Evolutionary conservation across 2,329 filamentous ascomycete species (phyloP).

Genomic region (Pseudogymnoascus sp.): DNA sequence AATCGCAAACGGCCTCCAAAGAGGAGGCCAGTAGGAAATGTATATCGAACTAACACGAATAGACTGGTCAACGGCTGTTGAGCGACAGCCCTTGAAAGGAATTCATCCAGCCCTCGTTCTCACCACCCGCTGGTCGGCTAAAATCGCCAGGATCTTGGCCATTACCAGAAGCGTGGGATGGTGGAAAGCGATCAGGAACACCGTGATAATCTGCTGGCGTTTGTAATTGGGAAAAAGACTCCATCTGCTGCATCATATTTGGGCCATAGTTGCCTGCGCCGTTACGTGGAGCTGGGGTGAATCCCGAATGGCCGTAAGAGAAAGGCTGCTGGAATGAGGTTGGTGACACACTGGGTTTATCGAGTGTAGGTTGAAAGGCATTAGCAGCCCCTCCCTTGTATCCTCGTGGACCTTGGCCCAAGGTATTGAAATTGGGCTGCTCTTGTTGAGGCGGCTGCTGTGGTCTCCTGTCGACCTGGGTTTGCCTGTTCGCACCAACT

Average conservation of each 20-base stretch:
- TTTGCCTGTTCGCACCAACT: conserved; percentile 44
- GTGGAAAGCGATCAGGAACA: conserved; percentile 40
- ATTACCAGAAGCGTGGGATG: conserved; percentile 30
- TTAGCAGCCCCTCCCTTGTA: conserved; percentile 36
- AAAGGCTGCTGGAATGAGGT: conserved; percentile 32
- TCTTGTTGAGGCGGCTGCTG: conserved; percentile 23
- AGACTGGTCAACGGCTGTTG: conserved; percentile 34
- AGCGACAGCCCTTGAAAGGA: conserved; percentile 65
- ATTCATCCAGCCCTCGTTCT: conserved; percentile 48
- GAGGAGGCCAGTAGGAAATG: background rate
- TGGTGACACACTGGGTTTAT: conserved; percentile 31
- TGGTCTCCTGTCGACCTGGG: conserved; percentile 33
- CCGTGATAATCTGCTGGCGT: conserved; percentile 37
- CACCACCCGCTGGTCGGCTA: conserved; percentile 34
- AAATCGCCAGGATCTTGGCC: conserved; percentile 34
- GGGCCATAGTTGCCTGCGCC: conserved; percentile 31
- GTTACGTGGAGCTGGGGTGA: conserved; percentile 34
- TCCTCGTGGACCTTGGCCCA: conserved; percentile 19
- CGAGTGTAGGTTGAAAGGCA: conserved; percentile 36
- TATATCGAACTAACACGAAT: conserved; percentile 3
- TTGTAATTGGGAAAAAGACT: conserved; percentile 37
- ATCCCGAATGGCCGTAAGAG: conserved; percentile 39
- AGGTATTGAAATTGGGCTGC: conserved; percentile 25
- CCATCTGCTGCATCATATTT: conserved; percentile 34
- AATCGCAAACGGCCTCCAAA: conserved; percentile 3